A percentile compares a stretch with the other conserved stretches of the same genome.
These are phyloP conservation scores for Penicillium tannophilum DNA, from an alignment of 495 filamentous ascomycete genomes.

Conservation along the genomic window DNA sequence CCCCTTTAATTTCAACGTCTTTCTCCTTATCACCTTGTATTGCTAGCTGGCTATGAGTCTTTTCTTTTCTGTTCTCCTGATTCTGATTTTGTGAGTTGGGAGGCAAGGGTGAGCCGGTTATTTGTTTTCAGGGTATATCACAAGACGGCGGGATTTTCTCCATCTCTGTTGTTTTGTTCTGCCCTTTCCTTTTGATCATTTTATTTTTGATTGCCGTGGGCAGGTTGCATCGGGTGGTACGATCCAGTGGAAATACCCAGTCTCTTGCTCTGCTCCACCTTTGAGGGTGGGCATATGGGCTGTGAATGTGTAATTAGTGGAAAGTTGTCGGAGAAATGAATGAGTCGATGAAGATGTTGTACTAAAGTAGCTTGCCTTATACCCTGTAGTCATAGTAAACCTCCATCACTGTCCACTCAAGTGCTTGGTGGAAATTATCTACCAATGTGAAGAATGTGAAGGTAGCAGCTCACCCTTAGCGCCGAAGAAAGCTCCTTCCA, in stretches of 20 bases:
- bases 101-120: slow-evolving; percentile 10
- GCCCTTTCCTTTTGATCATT: slow-evolving; percentile 17
- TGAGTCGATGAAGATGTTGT: slow-evolving; percentile 22
- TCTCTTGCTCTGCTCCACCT: slow-evolving; percentile 14
- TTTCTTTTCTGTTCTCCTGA: slow-evolving; percentile 27
- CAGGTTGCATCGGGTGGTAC: slow-evolving; percentile 26
- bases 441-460: too few relatives aligned
- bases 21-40: slow-evolving; percentile 42
- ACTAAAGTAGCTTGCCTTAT: not conserved
- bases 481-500: too few relatives aligned
- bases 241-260: slow-evolving; percentile 24
- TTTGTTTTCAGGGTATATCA: slow-evolving; percentile 7
- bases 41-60: slow-evolving; percentile 48
- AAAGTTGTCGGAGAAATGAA: slow-evolving; percentile 23
- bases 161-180: slow-evolving; percentile 2
- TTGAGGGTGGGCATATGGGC: slow-evolving; percentile 20
- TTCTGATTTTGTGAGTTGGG: slow-evolving; percentile 15
- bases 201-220: slow-evolving; percentile 19
- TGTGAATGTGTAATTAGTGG: slow-evolving; percentile 33
- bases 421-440: too few relatives aligned
- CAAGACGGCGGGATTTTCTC: not conserved
- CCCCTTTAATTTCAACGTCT: slow-evolving; percentile 33
- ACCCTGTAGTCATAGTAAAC: too few relatives aligned
- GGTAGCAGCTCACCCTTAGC: too few relatives aligned
- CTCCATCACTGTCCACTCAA: too few relatives aligned